Evolutionary conservation across 2,329 filamentous ascomycete species (phyloP), one percentile per base, ranked within the genome.

Genomic region (Aureobasidium sp.): DNA sequence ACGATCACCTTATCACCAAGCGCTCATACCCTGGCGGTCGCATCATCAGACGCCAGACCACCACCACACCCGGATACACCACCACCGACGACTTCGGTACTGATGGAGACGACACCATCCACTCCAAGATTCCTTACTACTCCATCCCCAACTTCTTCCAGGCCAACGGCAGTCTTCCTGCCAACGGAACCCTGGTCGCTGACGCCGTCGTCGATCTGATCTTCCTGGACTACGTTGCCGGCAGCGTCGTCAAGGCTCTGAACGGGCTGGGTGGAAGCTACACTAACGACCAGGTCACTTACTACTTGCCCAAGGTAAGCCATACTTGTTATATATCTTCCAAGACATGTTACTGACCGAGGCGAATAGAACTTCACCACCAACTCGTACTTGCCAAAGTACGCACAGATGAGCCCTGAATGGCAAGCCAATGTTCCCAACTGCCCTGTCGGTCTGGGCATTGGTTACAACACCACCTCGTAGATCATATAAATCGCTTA

Each of bases 1-100:
- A 70, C 60, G 58, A 67, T 19, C 68, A 68, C 46, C 61, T 67
- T 19, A 64, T 65, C 5, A 65, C 65, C n/a, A 66, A 65, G 19
- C 71, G 70, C 21, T 67, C 66, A 15, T 66, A 71, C 50, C 66
- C 69, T 38, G 69, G 69, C 7, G 75, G 75, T 17, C 71, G 76
- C 46, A 70, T 78, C 6, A 73, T 78, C n/a, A 79, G 79, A n/a
- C 79, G 81, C 40, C 75, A 79, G 60, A 71, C 74, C 31, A 70
- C 68, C 8, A 63, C 68, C 6, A 74, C 74, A 0, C 74, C 80
- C 0, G 82, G 81, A 3, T 83, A 83, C 68, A 77, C 74, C 3
- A 84, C 82, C 0, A 75, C 67, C 2, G 82, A 84, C 63, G 82
- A 83, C 66, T 84, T 82, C 64, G 82, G 81, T 54, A 74, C 69